These are phyloP conservation scores for Isoetes taiwanensis DNA, from an alignment of 75 land plant species.

Conservation along the genomic window DNA sequence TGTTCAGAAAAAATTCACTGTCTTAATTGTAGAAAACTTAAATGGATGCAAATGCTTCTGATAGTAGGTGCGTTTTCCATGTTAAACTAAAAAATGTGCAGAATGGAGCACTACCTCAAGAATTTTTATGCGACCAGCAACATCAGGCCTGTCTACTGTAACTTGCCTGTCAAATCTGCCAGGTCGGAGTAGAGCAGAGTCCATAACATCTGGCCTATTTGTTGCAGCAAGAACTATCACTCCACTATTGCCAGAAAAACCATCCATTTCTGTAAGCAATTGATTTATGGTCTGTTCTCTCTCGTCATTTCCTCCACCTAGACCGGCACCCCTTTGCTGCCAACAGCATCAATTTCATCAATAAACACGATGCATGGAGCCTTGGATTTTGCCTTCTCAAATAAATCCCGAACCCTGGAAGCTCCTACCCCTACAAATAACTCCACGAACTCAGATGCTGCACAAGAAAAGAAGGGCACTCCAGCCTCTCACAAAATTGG, in stretches of 20 bases:
- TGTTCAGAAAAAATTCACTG: slow-evolving; percentile 17
- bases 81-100: no score
- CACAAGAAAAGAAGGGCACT: slow-evolving; percentile 97
- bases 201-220: slow-evolving; percentile 92
- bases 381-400: slow-evolving; percentile 96
- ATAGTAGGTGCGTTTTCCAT: no score
- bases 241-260: slow-evolving; percentile 91
- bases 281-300: slow-evolving; percentile 99
- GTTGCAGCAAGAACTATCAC: slow-evolving; percentile 97
- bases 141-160: slow-evolving; percentile 96
- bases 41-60: no score
- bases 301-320: slow-evolving; percentile 99
- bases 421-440: slow-evolving; percentile 98
- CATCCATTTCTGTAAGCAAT: slow-evolving; percentile 98
- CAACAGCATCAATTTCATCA: slow-evolving; percentile 98
- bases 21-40: no score
- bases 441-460: slow-evolving; percentile 97
- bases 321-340: slow-evolving; percentile 95
- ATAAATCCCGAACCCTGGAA: slow-evolving; percentile 89
- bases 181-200: slow-evolving; percentile 86
- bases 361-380: slow-evolving; percentile 99
- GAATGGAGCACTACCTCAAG: slow-evolving; percentile 93
- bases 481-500: slow-evolving; percentile 99
- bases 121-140: slow-evolving; percentile 95
- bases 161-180: slow-evolving; percentile 97